A percentile compares a stretch with the other conserved stretches of the same genome.
phyloP scores from a whole-genome alignment of 116 monocot genomes.

The Thalassia testudinum region DNA sequence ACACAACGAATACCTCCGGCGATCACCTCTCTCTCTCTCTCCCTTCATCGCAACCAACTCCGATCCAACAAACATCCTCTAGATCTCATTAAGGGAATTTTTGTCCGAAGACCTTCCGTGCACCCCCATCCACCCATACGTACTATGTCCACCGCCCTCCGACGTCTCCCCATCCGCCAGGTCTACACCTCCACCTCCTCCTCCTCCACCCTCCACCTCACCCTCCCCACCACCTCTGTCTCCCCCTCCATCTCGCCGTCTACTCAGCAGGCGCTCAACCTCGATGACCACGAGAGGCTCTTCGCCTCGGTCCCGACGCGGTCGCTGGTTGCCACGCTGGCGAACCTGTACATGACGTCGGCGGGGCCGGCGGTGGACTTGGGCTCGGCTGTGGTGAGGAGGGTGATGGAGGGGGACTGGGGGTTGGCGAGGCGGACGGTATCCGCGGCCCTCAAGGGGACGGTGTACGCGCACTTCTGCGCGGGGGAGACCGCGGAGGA shows the following conservation, averaged over 20 bases:
- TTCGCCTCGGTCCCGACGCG: conserved; percentile 36
- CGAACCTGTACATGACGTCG: conserved; percentile 46
- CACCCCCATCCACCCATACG: too few relatives aligned
- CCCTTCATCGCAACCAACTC: too few relatives aligned
- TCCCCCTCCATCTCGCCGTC: not conserved
- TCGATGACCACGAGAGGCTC: conserved; percentile 33
- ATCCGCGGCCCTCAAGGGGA: conserved; percentile 27
- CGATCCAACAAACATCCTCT: too few relatives aligned
- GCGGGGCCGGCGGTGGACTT: conserved; percentile 24
- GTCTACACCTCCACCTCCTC: not conserved
- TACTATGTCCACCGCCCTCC: too few relatives aligned
- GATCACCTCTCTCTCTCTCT: too few relatives aligned
- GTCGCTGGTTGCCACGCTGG: conserved; percentile 18
- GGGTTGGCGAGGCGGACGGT: conserved; percentile 9
- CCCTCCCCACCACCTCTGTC: not conserved
- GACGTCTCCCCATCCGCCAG: not conserved
- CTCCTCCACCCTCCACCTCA: not conserved
- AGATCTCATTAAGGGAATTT: too few relatives aligned
- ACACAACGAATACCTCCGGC: too few relatives aligned
- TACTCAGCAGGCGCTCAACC: conserved; percentile 8
- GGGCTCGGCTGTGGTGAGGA: conserved; percentile 15
- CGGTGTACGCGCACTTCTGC: conserved; percentile 70
- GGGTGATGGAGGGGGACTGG: conserved; percentile 7
- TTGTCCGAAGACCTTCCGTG: too few relatives aligned
- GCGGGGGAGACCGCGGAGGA: conserved; percentile 55